Conservation (phyloP, 768 basidiomycete genomes). For the Pulveroboletus frians region DNA sequence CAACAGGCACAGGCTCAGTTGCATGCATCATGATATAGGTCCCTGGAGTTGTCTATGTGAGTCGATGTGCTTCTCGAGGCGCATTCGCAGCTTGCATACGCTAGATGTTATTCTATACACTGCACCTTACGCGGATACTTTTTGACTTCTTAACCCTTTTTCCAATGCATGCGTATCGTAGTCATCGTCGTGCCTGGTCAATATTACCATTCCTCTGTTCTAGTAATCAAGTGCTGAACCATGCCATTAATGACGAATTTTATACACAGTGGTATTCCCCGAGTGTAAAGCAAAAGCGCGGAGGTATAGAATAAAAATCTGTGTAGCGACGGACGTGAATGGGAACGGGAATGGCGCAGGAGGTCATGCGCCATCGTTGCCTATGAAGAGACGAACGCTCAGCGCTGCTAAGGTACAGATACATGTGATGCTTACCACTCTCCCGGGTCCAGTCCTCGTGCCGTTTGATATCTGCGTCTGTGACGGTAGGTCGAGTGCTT, state of each 20-base stretch:
- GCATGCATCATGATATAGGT: conserved; percentile 7
- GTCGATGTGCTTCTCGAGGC: conserved; percentile 1
- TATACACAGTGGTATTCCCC: conserved; percentile 10
- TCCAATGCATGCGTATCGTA: conserved; percentile 17
- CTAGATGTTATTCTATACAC: conserved; percentile 21
- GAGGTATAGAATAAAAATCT: conserved; percentile 18
- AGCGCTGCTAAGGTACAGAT: no score
- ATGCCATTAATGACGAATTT: background rate
- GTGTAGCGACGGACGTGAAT: background rate
- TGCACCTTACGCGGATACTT: conserved; percentile 4
- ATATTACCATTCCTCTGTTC: conserved; percentile 12
- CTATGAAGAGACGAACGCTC: conserved; percentile 5
- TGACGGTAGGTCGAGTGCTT: conserved; percentile 82
- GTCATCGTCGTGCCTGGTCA: conserved; percentile 14
- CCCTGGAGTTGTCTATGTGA: background rate
- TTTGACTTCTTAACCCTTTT: conserved; percentile 2
- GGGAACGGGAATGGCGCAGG: background rate
- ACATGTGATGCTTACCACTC: conserved; percentile 49
- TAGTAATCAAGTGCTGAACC: conserved; percentile 1
- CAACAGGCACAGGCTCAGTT: conserved; percentile 51
- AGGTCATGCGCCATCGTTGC: conserved; percentile 31
- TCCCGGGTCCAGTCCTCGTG: conserved; percentile 85
- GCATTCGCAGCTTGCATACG: conserved; percentile 4
- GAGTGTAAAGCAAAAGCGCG: conserved; percentile 5
- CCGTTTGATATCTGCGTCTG: conserved; percentile 76